phyloP scores from a whole-genome alignment of 768 basidiomycete genomes.

The Hortiboletus flavorubellus region DNA sequence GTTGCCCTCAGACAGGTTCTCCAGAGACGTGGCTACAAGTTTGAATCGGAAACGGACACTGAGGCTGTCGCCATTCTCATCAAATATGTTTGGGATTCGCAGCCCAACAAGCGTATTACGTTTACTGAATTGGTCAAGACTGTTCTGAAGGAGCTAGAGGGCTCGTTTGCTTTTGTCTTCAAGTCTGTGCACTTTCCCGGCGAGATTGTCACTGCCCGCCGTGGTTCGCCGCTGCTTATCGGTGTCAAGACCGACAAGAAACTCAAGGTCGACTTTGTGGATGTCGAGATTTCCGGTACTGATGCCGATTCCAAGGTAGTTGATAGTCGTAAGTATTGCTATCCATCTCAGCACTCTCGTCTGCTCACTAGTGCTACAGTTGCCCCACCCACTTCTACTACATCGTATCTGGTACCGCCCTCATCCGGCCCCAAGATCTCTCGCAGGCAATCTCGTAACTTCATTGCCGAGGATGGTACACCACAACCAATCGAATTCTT shows the following conservation, averaged over 20 bases:
- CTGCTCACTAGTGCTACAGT: slow-evolving; percentile 25
- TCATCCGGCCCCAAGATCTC: slow-evolving; percentile 71
- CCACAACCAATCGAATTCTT: slow-evolving; percentile 99
- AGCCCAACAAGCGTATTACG: slow-evolving; percentile 76
- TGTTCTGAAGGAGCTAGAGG: slow-evolving; percentile 96
- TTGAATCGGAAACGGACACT: slow-evolving; percentile 95
- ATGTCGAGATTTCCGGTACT: slow-evolving; percentile 88
- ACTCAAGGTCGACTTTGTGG: slow-evolving; percentile 99
- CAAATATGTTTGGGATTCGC: slow-evolving; percentile 96
- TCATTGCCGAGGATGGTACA: slow-evolving; percentile 97
- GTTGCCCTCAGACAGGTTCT: slow-evolving; percentile 86
- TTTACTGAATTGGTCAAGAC: slow-evolving; percentile 94
- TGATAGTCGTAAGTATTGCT: slow-evolving; percentile 39
- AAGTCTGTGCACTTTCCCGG: slow-evolving; percentile 95
- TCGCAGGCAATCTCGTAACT: slow-evolving; percentile 94
- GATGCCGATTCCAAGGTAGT: slow-evolving; percentile 49
- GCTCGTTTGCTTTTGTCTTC: slow-evolving; percentile 99
- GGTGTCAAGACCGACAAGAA: slow-evolving; percentile 99
- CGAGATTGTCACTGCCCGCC: slow-evolving; percentile 92
- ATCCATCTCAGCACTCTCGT: not conserved
- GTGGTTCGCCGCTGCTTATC: slow-evolving; percentile 93
- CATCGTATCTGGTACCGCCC: slow-evolving; percentile 62
- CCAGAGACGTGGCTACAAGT: slow-evolving; percentile 92
- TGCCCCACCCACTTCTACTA: slow-evolving; percentile 50
- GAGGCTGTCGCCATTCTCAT: slow-evolving; percentile 95